Conservation (phyloP, 768 basidiomycete genomes). For the Gautieria morchelliformis region DNA sequence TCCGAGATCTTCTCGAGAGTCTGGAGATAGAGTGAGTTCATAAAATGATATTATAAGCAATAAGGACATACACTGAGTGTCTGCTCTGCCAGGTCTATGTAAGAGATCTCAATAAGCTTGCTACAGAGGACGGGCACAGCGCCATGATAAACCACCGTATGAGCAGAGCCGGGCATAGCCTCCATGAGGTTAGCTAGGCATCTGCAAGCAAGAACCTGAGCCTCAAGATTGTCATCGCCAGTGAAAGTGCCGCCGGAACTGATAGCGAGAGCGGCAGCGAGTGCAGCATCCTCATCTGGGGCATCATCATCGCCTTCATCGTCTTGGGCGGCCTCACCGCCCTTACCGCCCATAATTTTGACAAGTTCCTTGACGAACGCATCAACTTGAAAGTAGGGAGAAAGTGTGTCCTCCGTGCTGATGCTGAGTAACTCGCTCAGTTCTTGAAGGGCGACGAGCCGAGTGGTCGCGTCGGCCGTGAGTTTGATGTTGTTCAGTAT, state of each 20-base stretch:
- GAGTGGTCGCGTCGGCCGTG: constrained; percentile 74
- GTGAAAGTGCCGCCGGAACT: constrained; percentile 59
- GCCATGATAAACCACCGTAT: constrained; percentile 96
- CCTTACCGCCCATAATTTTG: constrained; percentile 77
- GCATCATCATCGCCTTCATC: constrained; percentile 63
- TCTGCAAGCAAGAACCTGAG: constrained; percentile 91
- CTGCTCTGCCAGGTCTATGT: constrained; percentile 97
- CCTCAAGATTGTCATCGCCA: constrained; percentile 84
- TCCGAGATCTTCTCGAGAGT: constrained; percentile 98
- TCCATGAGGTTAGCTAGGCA: constrained; percentile 98
- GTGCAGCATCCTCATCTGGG: constrained; percentile 71
- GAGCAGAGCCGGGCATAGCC: constrained; percentile 94
- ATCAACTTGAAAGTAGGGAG: constrained; percentile 92
- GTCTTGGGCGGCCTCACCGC: constrained; percentile 61
- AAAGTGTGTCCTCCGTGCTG: constrained; percentile 93
- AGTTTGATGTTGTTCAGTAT: constrained; percentile 84
- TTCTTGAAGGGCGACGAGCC: constrained; percentile 86
- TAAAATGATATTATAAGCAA: constrained; percentile 10
- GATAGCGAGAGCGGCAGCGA: constrained; percentile 81
- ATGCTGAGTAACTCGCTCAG: constrained; percentile 91
- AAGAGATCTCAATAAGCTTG: constrained; percentile 94
- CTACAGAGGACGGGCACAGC: constrained; percentile 96
- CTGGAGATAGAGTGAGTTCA: constrained; percentile 30
- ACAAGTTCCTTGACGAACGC: constrained; percentile 88
- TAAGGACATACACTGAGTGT: constrained; percentile 77